A percentile compares a stretch with the other conserved stretches of the same genome.
phyloP scores from a whole-genome alignment of 1,139 yeast species.

The Debaryomyces sp. region DNA sequence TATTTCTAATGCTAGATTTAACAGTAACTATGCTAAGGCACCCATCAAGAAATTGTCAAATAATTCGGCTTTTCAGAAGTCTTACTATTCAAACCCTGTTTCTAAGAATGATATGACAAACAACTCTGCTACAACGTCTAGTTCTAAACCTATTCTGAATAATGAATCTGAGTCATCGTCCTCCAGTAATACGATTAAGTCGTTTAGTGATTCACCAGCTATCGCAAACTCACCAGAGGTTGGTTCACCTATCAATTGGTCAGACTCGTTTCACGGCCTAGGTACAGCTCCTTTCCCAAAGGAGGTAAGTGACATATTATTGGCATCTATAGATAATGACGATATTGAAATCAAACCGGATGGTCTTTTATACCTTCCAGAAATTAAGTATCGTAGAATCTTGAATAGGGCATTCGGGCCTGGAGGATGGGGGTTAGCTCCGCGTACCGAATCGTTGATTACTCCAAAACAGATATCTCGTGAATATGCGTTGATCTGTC shows the following conservation, averaged over 20 bases:
- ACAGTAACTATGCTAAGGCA: background rate
- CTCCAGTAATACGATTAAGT: constrained; percentile 9
- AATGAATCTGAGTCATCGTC: constrained; percentile 8
- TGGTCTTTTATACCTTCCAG: constrained; percentile 88
- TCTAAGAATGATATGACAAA: constrained; percentile 2
- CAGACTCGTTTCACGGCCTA: constrained; percentile 78
- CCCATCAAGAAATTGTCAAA: background rate
- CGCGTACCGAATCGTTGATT: constrained; percentile 81
- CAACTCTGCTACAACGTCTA: background rate
- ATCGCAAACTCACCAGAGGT: constrained; percentile 4
- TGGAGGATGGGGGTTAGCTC: constrained; percentile 98
- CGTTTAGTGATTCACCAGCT: constrained; percentile 27
- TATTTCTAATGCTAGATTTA: background rate
- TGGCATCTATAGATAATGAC: constrained; percentile 59
- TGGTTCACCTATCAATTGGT: constrained; percentile 55
- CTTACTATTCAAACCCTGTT: constrained; percentile 9
- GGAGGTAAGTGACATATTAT: constrained; percentile 59
- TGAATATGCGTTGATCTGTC: constrained; percentile 85
- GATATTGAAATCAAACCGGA: constrained; percentile 97
- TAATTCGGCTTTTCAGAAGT: background rate
- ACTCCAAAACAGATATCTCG: constrained; percentile 69
- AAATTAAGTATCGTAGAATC: constrained; percentile 89
- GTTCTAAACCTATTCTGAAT: constrained; percentile 12
- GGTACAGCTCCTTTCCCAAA: constrained; percentile 74
- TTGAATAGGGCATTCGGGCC: constrained; percentile 93